Conservation (phyloP, 805 yeast species). For the Ogataea nitratoaversa region DNA sequence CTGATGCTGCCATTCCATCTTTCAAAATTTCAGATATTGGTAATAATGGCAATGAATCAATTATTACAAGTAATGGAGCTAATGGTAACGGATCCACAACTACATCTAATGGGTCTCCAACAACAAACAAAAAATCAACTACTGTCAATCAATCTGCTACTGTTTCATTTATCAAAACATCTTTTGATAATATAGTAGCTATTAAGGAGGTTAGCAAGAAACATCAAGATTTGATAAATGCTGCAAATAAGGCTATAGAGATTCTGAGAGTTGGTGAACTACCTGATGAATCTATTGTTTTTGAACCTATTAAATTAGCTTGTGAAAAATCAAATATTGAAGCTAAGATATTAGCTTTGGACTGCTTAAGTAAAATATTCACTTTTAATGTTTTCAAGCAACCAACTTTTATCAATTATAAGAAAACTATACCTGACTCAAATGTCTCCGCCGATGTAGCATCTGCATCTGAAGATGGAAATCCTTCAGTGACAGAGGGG, state of each 20-base stretch:
- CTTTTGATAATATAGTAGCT: constrained; percentile 29
- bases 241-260: constrained; percentile 39
- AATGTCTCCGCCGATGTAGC: constrained; percentile 37
- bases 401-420: constrained; percentile 44
- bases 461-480: constrained; percentile 39
- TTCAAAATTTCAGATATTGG: too few species aligned
- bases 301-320: constrained; percentile 72
- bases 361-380: constrained; percentile 80
- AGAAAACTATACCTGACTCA: constrained; percentile 20
- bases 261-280: constrained; percentile 36
- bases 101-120: background rate
- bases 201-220: constrained; percentile 37
- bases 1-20: too few species aligned
- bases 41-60: too few species aligned
- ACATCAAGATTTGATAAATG: constrained; percentile 36
- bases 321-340: constrained; percentile 67
- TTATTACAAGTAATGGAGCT: too few species aligned
- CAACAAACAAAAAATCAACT: background rate
- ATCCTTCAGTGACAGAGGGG: constrained; percentile 35
- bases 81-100: background rate
- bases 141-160: constrained; percentile 26
- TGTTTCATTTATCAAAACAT: constrained; percentile 29
- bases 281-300: constrained; percentile 50
- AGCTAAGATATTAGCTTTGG: constrained; percentile 71
- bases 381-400: constrained; percentile 77